A percentile compares a stretch with the other conserved stretches of the same genome.
Conservation (phyloP, 2,329 filamentous ascomycete genomes). For the Aurifilum marmelostoma region DNA sequence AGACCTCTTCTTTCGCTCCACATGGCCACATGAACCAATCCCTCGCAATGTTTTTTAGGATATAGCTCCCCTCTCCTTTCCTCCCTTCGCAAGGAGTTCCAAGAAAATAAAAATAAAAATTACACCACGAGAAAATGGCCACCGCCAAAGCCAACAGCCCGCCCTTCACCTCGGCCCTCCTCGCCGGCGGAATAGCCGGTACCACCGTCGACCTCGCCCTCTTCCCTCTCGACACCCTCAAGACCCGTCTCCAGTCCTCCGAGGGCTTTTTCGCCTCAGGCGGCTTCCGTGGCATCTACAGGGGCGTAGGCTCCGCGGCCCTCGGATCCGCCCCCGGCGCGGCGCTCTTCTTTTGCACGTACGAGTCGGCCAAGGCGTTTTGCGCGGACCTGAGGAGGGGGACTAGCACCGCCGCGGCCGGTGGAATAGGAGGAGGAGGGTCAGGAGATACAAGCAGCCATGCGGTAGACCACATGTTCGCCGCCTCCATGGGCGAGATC, state of each 20-base stretch:
- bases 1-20: conserved; percentile 14
- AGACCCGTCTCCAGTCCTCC: conserved; percentile 91
- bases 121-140: conserved; percentile 23
- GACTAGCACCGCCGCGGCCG: neutral
- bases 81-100: neutral
- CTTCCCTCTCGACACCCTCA: conserved; percentile 97
- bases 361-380: conserved; percentile 72
- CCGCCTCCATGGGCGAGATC: conserved; percentile 84
- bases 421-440: no score
- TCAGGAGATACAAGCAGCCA: conserved; percentile 15
- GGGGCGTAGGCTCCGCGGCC: conserved; percentile 84
- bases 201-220: conserved; percentile 96
- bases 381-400: conserved; percentile 39
- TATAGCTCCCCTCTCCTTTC: conserved; percentile 12
- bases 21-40: neutral
- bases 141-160: conserved; percentile 39
- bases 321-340: conserved; percentile 92
- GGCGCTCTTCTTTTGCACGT: conserved; percentile 96
- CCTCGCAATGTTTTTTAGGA: conserved; percentile 14
- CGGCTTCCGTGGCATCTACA: conserved; percentile 90
- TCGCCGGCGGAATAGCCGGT: conserved; percentile 88
- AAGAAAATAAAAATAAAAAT: neutral
- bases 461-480: conserved; percentile 71
- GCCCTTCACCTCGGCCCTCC: conserved; percentile 63
- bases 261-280: conserved; percentile 78